phyloP scores from a whole-genome alignment of 2,329 filamentous ascomycete genomes.

The Cladosporium velox region DNA sequence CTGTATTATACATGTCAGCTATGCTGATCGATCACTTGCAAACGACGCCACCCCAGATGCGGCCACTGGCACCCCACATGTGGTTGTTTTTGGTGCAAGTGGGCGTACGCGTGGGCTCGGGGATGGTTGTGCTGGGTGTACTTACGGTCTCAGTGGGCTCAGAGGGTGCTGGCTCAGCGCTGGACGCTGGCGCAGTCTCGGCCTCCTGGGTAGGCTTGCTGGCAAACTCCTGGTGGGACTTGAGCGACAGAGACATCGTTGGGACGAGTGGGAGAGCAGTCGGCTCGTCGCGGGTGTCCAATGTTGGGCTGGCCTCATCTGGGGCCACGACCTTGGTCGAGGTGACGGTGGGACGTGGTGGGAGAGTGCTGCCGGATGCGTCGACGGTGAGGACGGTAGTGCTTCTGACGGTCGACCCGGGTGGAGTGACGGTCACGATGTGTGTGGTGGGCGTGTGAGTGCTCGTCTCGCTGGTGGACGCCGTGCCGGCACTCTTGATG shows the following conservation, averaged over 20 bases:
- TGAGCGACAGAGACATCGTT: background rate
- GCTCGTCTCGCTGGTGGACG: constrained; percentile 8
- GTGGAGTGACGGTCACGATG: constrained; percentile 10
- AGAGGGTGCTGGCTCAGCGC: background rate
- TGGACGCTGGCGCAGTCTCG: background rate
- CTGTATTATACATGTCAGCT: background rate
- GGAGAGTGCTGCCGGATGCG: constrained; percentile 18
- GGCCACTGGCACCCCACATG: background rate
- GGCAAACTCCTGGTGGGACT: background rate
- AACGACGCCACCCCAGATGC: background rate
- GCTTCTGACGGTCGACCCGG: constrained; percentile 10
- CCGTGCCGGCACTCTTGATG: background rate
- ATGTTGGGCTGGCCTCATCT: constrained; percentile 12
- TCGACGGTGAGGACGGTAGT: constrained; percentile 17
- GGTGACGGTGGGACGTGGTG: constrained; percentile 23
- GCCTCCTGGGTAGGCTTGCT: constrained; percentile 8
- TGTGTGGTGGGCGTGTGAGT: constrained; percentile 27
- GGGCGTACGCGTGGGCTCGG: background rate
- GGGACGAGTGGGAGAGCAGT: background rate
- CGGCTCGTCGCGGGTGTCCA: constrained; percentile 12
- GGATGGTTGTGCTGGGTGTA: background rate
- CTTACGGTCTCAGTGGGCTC: background rate
- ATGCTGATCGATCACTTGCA: background rate
- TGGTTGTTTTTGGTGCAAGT: background rate
- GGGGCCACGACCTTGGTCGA: constrained; percentile 21